Percentiles rank a stretch among this genome's conserved stretches.
phyloP scores from a whole-genome alignment of 2,329 filamentous ascomycete species.

The Knoxdaviesia proteae region DNA sequence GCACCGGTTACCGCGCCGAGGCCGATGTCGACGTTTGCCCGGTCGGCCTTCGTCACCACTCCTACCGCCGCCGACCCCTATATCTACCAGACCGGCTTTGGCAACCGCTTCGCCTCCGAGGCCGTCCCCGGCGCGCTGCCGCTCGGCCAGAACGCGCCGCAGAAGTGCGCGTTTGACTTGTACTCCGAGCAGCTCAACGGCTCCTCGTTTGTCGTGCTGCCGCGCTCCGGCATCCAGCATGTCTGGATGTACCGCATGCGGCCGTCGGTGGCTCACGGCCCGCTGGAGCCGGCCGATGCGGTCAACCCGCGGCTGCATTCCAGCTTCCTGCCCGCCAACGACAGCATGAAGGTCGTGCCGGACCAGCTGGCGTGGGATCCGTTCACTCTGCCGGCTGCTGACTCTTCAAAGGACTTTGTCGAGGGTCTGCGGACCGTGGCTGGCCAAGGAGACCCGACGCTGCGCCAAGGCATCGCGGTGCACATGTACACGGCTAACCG shows the following conservation, averaged over 20 bases:
- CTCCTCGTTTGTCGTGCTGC: constrained; percentile 11
- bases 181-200: constrained; percentile 28
- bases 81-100: constrained; percentile 34
- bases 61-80: constrained; percentile 17
- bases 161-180: constrained; percentile 18
- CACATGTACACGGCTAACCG: constrained; percentile 26
- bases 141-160: constrained; percentile 21
- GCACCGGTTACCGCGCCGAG: constrained; percentile 1
- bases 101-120: constrained; percentile 26
- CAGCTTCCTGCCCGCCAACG: constrained; percentile 24
- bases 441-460: constrained; percentile 26
- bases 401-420: constrained; percentile 17
- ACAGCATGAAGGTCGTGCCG: constrained; percentile 21
- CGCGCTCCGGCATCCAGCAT: constrained; percentile 11
- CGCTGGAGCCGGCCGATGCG: constrained; percentile 6
- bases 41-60: constrained; percentile 6
- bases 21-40: constrained; percentile 5
- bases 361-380: constrained; percentile 28
- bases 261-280: constrained; percentile 13
- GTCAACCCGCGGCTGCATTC: constrained; percentile 16
- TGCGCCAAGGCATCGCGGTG: constrained; percentile 25
- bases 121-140: constrained; percentile 24
- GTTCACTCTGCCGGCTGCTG: constrained; percentile 9
- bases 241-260: constrained; percentile 15
- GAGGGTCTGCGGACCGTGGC: constrained; percentile 26